Evolutionary conservation across 2,329 filamentous ascomycete species (phyloP), one percentile per base, ranked within the genome.

Genomic region (Neoascochyta sp.): DNA sequence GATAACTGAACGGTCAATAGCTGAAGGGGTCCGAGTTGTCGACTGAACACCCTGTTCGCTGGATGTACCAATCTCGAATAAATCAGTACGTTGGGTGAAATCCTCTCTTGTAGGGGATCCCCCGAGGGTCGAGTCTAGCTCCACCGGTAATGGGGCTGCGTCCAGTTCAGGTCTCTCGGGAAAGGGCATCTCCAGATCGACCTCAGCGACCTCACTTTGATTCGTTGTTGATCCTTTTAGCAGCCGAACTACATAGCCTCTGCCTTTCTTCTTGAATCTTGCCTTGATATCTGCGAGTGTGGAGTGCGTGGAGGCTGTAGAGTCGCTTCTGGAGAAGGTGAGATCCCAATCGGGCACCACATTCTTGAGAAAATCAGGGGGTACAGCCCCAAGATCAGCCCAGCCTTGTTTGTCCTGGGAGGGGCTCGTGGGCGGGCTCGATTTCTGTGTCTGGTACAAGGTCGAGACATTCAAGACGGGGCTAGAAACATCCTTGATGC

Each of bases 241-340:
- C 4, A 60, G 38, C 11, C 55, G 34, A 10, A 60, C 48, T 4
- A 60, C 50, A 22, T 58, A 57, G 0, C 55, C 55, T 16, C 49
- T 56, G n/a, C 50, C 52, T 22, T 48, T 58, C 39, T 54, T 57
- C 41, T 57, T 57, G 20, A 60, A 54, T 4, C 45, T 42, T 2
- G 55, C 55, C 20, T 56, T 58, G 33, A 60, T 56, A 11, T 57
- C 48, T 4, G 52, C 36, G 24, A 57, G 43, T 17, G 42, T 49
- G 9, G 47, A 50, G 24, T 57, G 51, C 3, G 34, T 45, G 2
- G 51, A 52, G 2, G 47, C 37, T 11, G 49, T 51, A 3, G 52
- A 55, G 24, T 49, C 47, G 24, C 43, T 57, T 11, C 50, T 32
- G 13, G 47, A 42, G 24, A 57, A 54, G 1, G 49, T 49, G 7